Evolutionary conservation across 2,329 filamentous ascomycete species (phyloP).

Genomic region (Cercospora sojina): DNA sequence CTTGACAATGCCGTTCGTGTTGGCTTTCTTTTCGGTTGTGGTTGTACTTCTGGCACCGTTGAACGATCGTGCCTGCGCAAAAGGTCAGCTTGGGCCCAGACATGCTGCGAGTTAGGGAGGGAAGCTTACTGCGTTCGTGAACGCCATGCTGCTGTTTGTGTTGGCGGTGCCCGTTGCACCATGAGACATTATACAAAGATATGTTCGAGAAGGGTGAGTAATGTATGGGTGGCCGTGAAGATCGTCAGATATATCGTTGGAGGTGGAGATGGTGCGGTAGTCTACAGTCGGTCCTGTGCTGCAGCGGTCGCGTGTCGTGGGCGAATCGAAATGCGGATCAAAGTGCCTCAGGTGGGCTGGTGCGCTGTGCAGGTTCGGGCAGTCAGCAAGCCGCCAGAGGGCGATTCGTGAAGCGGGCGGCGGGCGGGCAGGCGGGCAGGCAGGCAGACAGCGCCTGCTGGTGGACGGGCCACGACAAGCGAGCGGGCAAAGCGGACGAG

Average conservation of each 20-base stretch:
- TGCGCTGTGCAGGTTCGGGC: conserved; percentile 1
- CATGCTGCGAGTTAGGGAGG: not conserved
- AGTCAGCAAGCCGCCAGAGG: conserved; percentile 9
- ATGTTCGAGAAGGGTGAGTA: conserved; percentile 31
- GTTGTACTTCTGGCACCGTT: conserved; percentile 17
- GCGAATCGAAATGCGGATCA: conserved; percentile 10
- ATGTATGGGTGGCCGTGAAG: conserved; percentile 26
- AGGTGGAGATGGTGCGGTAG: not conserved
- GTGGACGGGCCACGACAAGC: not conserved
- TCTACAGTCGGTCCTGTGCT: conserved; percentile 4
- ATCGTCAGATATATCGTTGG: conserved; percentile 16
- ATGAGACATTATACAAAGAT: conserved; percentile 34
- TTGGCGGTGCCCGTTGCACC: conserved; percentile 26
- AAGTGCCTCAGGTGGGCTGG: conserved; percentile 7
- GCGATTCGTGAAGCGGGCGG: not conserved
- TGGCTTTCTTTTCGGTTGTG: conserved; percentile 24
- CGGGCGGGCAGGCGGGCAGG: not conserved
- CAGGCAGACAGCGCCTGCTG: not conserved
- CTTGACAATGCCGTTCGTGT: conserved; percentile 21
- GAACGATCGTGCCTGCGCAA: conserved; percentile 31
- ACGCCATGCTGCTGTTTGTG: conserved; percentile 24
- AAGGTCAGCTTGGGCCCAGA: conserved; percentile 11
- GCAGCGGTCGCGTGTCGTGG: conserved; percentile 9
- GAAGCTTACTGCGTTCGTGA: conserved; percentile 24
- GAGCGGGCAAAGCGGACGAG: not conserved